phyloP scores from a whole-genome alignment of 495 filamentous ascomycete genomes.

The Penicillium ochrochloron region DNA sequence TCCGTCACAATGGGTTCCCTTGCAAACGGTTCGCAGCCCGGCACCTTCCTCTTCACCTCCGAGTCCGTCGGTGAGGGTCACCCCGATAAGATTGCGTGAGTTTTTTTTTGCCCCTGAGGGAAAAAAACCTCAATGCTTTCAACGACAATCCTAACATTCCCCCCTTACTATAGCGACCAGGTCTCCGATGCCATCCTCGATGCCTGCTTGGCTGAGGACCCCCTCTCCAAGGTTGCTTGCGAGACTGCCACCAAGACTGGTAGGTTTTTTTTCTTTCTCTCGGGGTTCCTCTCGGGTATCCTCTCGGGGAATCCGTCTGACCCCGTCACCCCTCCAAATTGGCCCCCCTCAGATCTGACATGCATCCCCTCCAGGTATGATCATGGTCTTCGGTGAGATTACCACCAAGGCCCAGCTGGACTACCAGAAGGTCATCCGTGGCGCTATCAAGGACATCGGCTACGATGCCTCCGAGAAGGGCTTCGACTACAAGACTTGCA shows the following conservation, averaged over 20 bases:
- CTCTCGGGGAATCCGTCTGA: background rate
- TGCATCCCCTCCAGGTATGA: slow-evolving; percentile 64
- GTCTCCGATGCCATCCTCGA: slow-evolving; percentile 98
- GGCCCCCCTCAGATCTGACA: slow-evolving; percentile 25
- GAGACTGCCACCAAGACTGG: slow-evolving; percentile 99
- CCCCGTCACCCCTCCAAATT: slow-evolving; percentile 5
- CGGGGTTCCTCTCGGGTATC: background rate
- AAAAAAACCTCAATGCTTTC: slow-evolving; percentile 9
- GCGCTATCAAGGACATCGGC: slow-evolving; percentile 96
- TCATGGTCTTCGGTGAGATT: slow-evolving; percentile 99
- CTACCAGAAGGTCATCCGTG: slow-evolving; percentile 97
- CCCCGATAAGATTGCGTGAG: slow-evolving; percentile 93
- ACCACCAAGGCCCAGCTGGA: slow-evolving; percentile 93
- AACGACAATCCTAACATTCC: slow-evolving; percentile 7
- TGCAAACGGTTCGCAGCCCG: slow-evolving; percentile 61
- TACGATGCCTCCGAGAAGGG: slow-evolving; percentile 97
- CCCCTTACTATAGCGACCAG: slow-evolving; percentile 67
- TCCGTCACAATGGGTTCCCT: slow-evolving; percentile 62
- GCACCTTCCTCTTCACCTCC: slow-evolving; percentile 98
- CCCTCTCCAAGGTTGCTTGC: slow-evolving; percentile 97
- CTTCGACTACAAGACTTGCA: slow-evolving; percentile 99
- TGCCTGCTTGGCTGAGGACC: slow-evolving; percentile 91
- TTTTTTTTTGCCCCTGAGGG: slow-evolving; percentile 23
- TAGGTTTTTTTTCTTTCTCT: slow-evolving; percentile 32
- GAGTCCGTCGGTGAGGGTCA: slow-evolving; percentile 98